Base-by-base conservation (phyloP, 129 eudicot species). In the Chrysanthemum makinoi region DNA sequence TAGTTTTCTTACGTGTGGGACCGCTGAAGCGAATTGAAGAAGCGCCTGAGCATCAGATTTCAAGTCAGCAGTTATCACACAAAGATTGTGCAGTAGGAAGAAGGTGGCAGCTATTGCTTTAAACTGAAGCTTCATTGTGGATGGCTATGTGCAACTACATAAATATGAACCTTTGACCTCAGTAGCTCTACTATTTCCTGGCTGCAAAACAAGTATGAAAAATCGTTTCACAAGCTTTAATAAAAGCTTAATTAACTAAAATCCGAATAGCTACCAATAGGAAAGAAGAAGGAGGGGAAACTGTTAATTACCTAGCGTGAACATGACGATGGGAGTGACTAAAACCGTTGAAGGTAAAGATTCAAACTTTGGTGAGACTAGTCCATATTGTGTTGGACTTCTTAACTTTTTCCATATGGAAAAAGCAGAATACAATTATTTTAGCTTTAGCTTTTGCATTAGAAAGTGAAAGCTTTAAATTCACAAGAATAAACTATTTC, bases 1-100 rank as follows among this genome's bases (percentile, higher is more conserved):
- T 17, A 94, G 87, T 64, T 86, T 84, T 62, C 97, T 77, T 22
- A 74, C 83, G 57, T 90, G 97, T 44, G 96, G 93, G 18, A 87
- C 96, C 13, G 81, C 55, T 50, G 85, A 72, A 76, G 89, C 96
- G 19, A 94, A 94, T n/a, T 80, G 75, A 7, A 94, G 86, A 47
- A 94, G 90, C 51, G 97, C 89, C 49, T 80, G 83, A 12, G 74
- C 74, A 60, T 94, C 99, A 9, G 86, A 77, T 68, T 78, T 74
- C 17, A 94, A 80, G 77, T 90, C 89, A 43, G 85, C 83, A 43
- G 2, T 49, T 59, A 72, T 83, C n/a, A 51, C 70, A 59, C 39
- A 66, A 68, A 85, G 52, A 60, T 50, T 61, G 2, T 73, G 30
- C 26, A 83, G 77, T 39, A 84, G 73, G 65, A 85, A 69, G 55